These are phyloP conservation scores for Combretum micranthum DNA, from an alignment of 345 rosid genomes.

Conservation along the genomic window DNA sequence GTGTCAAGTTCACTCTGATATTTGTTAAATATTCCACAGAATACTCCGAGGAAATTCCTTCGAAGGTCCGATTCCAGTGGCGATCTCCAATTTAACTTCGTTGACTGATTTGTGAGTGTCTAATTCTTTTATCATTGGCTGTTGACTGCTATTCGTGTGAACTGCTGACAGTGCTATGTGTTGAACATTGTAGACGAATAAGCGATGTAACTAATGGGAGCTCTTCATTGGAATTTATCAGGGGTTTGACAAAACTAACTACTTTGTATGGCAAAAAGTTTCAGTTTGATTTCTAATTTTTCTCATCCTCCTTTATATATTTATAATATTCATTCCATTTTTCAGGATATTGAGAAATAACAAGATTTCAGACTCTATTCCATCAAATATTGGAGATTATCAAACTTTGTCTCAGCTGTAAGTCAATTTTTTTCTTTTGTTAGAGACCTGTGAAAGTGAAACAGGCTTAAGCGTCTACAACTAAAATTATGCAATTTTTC, in stretches of 20 bases:
- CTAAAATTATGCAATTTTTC: too few species aligned
- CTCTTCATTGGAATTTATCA: conserved; percentile 35
- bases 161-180: background rate
- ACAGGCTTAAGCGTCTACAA: too few species aligned
- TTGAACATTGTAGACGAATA: conserved; percentile 23
- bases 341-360: conserved; percentile 31
- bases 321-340: background rate
- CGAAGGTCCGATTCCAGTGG: conserved; percentile 36
- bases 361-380: conserved; percentile 32
- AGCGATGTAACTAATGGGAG: conserved; percentile 26
- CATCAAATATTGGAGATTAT: conserved; percentile 30
- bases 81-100: conserved; percentile 23
- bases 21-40: too few species aligned
- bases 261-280: conserved; percentile 27
- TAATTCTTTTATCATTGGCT: background rate
- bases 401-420: conserved; percentile 13
- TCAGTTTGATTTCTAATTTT: background rate
- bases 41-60: conserved; percentile 26
- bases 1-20: too few species aligned
- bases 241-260: conserved; percentile 23
- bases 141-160: background rate
- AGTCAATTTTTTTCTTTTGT: background rate
- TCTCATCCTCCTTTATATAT: background rate
- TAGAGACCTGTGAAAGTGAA: too few species aligned
- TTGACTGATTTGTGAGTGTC: conserved; percentile 28